Evolutionary conservation across 257 asterid genomes (phyloP), one percentile per base, ranked within the genome.

Genomic region (Solanum pennellii): DNA sequence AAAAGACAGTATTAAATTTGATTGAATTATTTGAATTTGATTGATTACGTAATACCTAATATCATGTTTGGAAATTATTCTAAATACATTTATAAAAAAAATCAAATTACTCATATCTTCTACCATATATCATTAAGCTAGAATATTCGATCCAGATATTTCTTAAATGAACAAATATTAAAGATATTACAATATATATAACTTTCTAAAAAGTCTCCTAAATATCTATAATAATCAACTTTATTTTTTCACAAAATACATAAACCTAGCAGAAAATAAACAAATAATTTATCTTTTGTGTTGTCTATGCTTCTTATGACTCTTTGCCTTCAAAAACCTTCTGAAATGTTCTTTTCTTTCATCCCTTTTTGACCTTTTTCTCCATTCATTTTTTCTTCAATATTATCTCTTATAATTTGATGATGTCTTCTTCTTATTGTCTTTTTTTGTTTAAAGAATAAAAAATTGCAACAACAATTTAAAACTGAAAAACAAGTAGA

Each of bases 281-380:
- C 10, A 23, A 82, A 35, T 62, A 10, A 91, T 71, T 80, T 86
- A 86, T 66, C 89, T 88, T 59, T 88, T 82, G 20, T 90, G 44
- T 45, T 89, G 89, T 65, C 93, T 65, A 20, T 44, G 90, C 7
- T 92, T 42, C 29, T 91, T 86, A 83, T 89, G 95, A 82, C 88
- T 93, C 45, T 87, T 91, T 33, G 97, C 93, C 91, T 92, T 96
- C 87, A 95, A 87, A 16, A 93, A 91, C 68, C 90, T 89, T 88
- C 93, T 91, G 89, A 94, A 33, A 85, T 89, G 95, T 89, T 94
- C 95, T 49, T 90, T 73, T 86, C 87, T 94, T 72, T 91, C 87
- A 29, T 90, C 87, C 27, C 90, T 89, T 83, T 27, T 84, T 84
- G 84, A 44, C 35, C 84, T 83, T 73, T 35, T 73, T 44, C 74